Evolutionary conservation across 176 grass and related monocot genomes (phyloP).

Genomic region (Aegilops bicornis): DNA sequence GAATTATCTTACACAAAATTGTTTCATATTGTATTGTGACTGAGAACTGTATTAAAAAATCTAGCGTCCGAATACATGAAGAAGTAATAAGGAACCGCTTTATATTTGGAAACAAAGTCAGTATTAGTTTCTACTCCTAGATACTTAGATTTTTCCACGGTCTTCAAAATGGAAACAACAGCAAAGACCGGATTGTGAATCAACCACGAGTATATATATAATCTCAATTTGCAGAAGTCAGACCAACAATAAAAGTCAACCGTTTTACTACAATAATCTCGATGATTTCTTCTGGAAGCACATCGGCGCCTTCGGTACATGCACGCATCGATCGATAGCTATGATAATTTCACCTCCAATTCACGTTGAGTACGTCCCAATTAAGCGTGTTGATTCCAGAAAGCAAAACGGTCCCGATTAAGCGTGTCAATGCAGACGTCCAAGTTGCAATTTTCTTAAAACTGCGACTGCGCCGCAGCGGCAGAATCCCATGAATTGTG

Average conservation of each 20-base stretch:
- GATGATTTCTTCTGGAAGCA: neutral
- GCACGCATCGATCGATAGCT: neutral
- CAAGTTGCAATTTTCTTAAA: neutral
- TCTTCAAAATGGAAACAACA: neutral
- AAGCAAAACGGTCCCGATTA: neutral
- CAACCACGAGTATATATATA: neutral
- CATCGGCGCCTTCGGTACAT: neutral
- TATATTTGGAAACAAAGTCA: no score
- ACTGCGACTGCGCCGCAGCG: neutral
- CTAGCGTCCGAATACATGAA: no score
- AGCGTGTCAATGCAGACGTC: neutral
- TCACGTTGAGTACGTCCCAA: neutral
- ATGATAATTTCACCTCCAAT: neutral
- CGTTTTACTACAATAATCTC: neutral
- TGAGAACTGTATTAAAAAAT: no score
- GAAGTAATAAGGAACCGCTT: no score
- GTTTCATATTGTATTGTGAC: no score
- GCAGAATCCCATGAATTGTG: slow-evolving; percentile 46
- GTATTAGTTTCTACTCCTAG: no score
- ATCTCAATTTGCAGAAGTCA: neutral
- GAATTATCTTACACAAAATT: no score
- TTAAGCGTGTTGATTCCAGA: neutral
- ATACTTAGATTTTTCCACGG: no score
- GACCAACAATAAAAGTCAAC: neutral
- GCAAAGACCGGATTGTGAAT: no score